A percentile compares a stretch with the other conserved stretches of the same genome.
phyloP scores from a whole-genome alignment of 768 basidiomycete species.

The Boletus pseudopeckii region DNA sequence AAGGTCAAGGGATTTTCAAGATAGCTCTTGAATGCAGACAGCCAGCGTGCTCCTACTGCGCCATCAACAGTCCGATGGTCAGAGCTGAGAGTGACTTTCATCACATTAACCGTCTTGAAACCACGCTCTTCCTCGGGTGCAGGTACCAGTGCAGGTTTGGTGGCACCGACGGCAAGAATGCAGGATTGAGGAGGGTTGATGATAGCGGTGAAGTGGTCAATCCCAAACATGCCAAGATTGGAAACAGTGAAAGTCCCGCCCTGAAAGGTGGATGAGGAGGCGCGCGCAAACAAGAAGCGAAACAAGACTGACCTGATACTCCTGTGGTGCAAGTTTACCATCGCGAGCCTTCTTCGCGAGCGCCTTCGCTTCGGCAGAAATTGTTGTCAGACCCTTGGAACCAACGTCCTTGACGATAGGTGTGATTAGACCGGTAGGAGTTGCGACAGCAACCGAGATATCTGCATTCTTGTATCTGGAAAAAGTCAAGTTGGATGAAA shows the following conservation, averaged over 20 bases:
- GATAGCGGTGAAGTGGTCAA: slow-evolving; percentile 96
- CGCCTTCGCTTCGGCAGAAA: slow-evolving; percentile 88
- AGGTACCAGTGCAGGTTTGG: slow-evolving; percentile 80
- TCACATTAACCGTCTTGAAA: slow-evolving; percentile 86
- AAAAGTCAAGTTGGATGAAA: not conserved
- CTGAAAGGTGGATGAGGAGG: slow-evolving; percentile 34
- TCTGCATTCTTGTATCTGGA: slow-evolving; percentile 92
- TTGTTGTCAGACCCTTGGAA: slow-evolving; percentile 86
- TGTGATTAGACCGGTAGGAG: slow-evolving; percentile 92
- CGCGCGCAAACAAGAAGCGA: not conserved
- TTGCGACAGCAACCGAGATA: slow-evolving; percentile 95
- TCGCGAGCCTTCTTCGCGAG: slow-evolving; percentile 96
- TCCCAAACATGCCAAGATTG: slow-evolving; percentile 97
- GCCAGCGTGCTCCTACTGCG: slow-evolving; percentile 90
- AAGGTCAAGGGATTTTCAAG: slow-evolving; percentile 96
- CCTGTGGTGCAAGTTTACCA: slow-evolving; percentile 89
- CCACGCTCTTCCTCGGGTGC: slow-evolving; percentile 90
- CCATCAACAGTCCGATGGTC: slow-evolving; percentile 98
- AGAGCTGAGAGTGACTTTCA: slow-evolving; percentile 94
- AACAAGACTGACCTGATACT: slow-evolving; percentile 75
- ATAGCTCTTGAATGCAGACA: slow-evolving; percentile 92
- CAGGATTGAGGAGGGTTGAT: slow-evolving; percentile 99
- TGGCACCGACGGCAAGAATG: slow-evolving; percentile 92
- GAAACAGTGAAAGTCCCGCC: slow-evolving; percentile 99
- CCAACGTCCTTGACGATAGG: slow-evolving; percentile 95